Percentiles rank a stretch among this genome's conserved stretches.
Evolutionary conservation across 306 rosid species (phyloP).

Genomic region (Senna tora): DNA sequence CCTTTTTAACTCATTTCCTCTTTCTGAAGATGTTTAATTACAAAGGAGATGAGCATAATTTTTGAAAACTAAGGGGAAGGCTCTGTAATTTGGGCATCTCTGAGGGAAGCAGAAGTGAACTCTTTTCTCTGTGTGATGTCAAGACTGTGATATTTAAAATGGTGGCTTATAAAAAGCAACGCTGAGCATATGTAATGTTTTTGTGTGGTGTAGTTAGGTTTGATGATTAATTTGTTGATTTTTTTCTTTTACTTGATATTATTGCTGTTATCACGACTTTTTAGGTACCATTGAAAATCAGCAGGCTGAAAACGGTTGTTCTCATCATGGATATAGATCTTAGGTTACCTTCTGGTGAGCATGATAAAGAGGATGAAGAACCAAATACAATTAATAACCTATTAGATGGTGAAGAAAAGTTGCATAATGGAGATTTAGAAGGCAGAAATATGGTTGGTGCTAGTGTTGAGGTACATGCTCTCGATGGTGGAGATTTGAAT

Average conservation of each 20-base stretch:
- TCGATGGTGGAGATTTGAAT: constrained; percentile 82
- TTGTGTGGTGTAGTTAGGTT: background rate
- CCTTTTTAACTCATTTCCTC: background rate
- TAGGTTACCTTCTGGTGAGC: constrained; percentile 90
- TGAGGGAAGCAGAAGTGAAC: too few relatives aligned
- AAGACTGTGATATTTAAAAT: too few relatives aligned
- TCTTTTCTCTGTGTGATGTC: too few relatives aligned
- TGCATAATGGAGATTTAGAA: constrained; percentile 73
- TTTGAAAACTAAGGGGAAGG: too few relatives aligned
- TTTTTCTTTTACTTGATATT: background rate
- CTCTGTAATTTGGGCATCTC: too few relatives aligned
- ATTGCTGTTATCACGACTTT: constrained; percentile 38
- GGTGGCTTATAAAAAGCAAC: too few relatives aligned
- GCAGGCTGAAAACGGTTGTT: constrained; percentile 39
- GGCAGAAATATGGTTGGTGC: constrained; percentile 64
- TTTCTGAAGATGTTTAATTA: background rate
- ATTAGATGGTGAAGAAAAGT: constrained; percentile 77
- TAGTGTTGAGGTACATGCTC: constrained; percentile 60
- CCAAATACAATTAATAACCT: constrained; percentile 70
- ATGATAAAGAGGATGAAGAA: constrained; percentile 84
- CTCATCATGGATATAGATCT: constrained; percentile 91
- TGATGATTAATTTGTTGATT: background rate
- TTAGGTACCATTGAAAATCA: constrained; percentile 57
- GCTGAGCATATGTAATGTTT: background rate
- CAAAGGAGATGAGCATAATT: too few relatives aligned